phyloP scores from a whole-genome alignment of 805 yeast species.

The Barnettozyma sp. region DNA sequence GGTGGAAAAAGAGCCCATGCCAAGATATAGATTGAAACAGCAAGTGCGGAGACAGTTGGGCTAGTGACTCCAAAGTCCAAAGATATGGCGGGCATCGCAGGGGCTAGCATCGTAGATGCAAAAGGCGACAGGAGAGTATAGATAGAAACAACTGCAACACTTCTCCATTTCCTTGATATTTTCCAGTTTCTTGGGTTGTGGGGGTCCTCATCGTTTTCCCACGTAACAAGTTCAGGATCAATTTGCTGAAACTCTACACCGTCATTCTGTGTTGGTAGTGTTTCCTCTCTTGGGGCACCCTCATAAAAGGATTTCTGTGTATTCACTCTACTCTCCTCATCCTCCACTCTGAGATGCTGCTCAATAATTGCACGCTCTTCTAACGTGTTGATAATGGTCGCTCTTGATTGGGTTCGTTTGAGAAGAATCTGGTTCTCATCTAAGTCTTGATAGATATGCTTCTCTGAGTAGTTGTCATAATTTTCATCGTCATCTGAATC shows the following conservation, averaged over 20 bases:
- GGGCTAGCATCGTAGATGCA: slow-evolving; percentile 56
- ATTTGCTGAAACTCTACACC: slow-evolving; percentile 48
- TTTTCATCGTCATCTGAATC: slow-evolving; percentile 3
- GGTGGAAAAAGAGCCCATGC: slow-evolving; percentile 64
- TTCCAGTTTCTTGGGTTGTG: slow-evolving; percentile 62
- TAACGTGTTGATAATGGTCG: slow-evolving; percentile 35
- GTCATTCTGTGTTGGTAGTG: slow-evolving; percentile 29
- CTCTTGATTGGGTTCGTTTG: slow-evolving; percentile 37
- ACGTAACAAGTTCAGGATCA: slow-evolving; percentile 63
- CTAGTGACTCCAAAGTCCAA: slow-evolving; percentile 36
- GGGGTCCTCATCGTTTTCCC: slow-evolving; percentile 60
- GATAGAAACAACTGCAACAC: slow-evolving; percentile 41
- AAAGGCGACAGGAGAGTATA: slow-evolving; percentile 57
- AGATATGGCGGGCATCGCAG: slow-evolving; percentile 47
- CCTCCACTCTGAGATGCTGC: slow-evolving; percentile 9
- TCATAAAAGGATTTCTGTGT: slow-evolving; percentile 13
- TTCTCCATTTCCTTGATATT: slow-evolving; percentile 31
- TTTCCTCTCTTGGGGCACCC: slow-evolving; percentile 20
- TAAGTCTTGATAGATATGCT: slow-evolving; percentile 34
- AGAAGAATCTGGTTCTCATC: slow-evolving; percentile 32
- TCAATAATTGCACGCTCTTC: slow-evolving; percentile 22
- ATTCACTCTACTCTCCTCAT: slow-evolving; percentile 3
- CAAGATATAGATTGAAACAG: slow-evolving; percentile 52
- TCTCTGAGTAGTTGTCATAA: slow-evolving; percentile 16
- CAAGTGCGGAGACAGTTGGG: slow-evolving; percentile 35